These are phyloP conservation scores for Bjerkandera adusta DNA, from an alignment of 1,284 basidiomycete genomes.

Conservation along the genomic window DNA sequence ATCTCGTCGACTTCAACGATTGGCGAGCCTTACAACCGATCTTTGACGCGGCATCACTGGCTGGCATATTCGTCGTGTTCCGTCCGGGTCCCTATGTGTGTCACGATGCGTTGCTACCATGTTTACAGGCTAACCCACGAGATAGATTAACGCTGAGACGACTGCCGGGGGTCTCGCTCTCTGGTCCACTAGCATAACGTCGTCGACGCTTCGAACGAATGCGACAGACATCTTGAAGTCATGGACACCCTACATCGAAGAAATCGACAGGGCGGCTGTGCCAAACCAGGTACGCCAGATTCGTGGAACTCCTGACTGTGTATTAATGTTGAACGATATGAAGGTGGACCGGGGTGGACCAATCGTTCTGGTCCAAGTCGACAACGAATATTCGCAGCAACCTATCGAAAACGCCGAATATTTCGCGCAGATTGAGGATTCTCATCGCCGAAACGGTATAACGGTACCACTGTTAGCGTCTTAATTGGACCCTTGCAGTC, in stretches of 20 bases:
- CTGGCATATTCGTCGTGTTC: conserved; percentile 45
- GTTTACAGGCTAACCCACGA: conserved; percentile 16
- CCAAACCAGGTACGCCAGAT: background rate
- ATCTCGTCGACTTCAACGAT: conserved; percentile 66
- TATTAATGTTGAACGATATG: background rate
- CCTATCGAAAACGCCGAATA: conserved; percentile 51
- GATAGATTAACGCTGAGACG: conserved; percentile 79
- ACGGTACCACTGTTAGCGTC: conserved; percentile 54
- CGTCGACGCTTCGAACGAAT: conserved; percentile 66
- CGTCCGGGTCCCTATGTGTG: conserved; percentile 36
- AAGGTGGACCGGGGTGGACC: conserved; percentile 51
- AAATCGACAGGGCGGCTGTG: background rate
- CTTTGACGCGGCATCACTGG: conserved; percentile 39
- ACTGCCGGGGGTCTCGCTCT: conserved; percentile 78
- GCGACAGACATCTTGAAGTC: conserved; percentile 63
- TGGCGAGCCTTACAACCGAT: conserved; percentile 69
- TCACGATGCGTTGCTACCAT: conserved; percentile 22
- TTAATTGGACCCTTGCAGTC: background rate
- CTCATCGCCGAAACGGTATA: conserved; percentile 53
- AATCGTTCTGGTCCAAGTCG: conserved; percentile 74
- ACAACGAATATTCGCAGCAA: conserved; percentile 73
- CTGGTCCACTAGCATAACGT: conserved; percentile 70
- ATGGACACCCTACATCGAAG: conserved; percentile 67
- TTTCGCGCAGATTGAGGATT: conserved; percentile 58
- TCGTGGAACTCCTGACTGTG: background rate